Conservation (phyloP, 768 basidiomycete genomes). For the Paxillus ammoniavirescens region DNA sequence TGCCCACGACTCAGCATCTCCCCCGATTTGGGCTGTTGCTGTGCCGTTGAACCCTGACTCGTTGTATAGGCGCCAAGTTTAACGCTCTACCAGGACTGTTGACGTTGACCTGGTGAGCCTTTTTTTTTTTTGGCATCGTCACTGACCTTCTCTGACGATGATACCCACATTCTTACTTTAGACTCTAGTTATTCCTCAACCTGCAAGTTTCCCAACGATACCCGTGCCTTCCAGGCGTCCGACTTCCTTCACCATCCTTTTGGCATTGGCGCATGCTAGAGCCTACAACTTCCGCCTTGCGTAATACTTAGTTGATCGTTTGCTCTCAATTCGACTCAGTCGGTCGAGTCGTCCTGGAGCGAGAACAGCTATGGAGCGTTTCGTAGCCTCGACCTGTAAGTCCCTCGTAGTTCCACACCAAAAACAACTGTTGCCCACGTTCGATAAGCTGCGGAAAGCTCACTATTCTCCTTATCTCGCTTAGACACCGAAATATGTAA, state of each 20-base stretch:
- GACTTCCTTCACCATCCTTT: neutral
- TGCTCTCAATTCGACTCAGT: neutral
- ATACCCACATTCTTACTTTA: neutral
- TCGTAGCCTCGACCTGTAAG: constrained; percentile 11
- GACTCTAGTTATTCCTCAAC: neutral
- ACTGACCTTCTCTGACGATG: neutral
- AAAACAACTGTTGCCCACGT: neutral
- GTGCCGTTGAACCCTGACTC: too few species aligned
- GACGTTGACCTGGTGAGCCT: too few species aligned
- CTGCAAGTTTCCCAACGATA: neutral
- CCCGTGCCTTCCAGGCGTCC: neutral
- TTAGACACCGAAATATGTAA: constrained; percentile 7
- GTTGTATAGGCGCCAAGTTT: too few species aligned
- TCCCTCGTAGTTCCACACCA: neutral
- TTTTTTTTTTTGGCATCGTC: neutral
- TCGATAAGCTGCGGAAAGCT: neutral
- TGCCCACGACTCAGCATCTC: too few species aligned
- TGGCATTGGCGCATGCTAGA: neutral
- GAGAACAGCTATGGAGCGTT: constrained; percentile 7
- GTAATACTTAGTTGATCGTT: neutral
- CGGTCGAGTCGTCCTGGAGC: neutral
- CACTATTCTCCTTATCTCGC: neutral
- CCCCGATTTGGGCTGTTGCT: too few species aligned
- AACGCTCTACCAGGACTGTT: too few species aligned
- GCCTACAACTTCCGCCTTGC: neutral